These are phyloP conservation scores for Aphanomyces cochlioides DNA, from an alignment of 352 stramenopile species.

Conservation along the genomic window DNA sequence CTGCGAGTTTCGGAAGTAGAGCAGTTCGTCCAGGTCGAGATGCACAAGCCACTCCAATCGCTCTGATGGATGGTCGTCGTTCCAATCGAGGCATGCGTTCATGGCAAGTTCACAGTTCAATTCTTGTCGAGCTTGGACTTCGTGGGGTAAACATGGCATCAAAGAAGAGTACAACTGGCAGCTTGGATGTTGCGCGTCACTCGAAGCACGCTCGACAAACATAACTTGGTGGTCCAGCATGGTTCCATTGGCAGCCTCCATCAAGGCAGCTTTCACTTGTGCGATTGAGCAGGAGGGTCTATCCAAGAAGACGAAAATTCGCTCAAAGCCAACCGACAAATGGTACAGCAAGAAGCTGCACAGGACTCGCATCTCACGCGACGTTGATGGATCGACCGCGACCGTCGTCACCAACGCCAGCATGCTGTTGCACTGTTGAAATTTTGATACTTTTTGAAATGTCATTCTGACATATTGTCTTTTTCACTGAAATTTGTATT, in stretches of 20 bases:
- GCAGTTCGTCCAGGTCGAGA: conserved; percentile 37
- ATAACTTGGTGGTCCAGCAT: background rate
- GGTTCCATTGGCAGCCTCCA: background rate
- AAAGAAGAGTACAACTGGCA: background rate
- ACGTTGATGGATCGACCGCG: background rate
- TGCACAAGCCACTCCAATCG: conserved; percentile 37
- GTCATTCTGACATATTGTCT: too few relatives aligned
- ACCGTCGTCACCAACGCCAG: conserved; percentile 1
- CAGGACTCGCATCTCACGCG: background rate
- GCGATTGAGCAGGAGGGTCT: background rate
- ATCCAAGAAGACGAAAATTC: conserved; percentile 6
- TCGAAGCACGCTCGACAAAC: background rate
- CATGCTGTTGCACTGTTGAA: background rate
- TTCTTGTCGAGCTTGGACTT: conserved; percentile 3
- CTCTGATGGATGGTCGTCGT: background rate
- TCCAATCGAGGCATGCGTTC: background rate
- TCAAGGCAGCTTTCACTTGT: background rate
- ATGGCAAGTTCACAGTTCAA: conserved; percentile 19
- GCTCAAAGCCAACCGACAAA: background rate
- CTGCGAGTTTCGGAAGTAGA: conserved; percentile 34
- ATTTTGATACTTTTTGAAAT: too few relatives aligned
- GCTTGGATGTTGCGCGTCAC: background rate
- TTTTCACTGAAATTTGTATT: too few relatives aligned
- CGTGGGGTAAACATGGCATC: background rate
- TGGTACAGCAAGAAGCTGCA: background rate